These are phyloP conservation scores for Lantana camara DNA, from an alignment of 257 asterid genomes.

Conservation along the genomic window DNA sequence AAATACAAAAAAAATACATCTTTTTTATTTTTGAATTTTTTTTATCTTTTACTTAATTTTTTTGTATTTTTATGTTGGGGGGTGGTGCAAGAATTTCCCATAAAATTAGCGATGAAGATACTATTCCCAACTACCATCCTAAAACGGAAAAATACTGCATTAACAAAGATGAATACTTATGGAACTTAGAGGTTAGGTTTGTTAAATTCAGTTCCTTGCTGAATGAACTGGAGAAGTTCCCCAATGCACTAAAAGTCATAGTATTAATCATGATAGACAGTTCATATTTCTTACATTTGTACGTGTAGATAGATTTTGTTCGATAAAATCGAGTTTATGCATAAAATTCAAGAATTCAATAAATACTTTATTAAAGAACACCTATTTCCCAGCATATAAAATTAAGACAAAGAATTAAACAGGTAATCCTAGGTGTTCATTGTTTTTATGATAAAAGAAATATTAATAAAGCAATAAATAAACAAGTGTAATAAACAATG, in stretches of 20 bases:
- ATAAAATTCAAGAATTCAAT: no score
- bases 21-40: no score
- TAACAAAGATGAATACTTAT: conserved; percentile 12
- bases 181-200: background rate
- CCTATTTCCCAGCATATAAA: no score
- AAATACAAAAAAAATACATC: no score
- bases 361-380: no score
- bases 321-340: background rate
- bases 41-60: no score
- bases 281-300: background rate
- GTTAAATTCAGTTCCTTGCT: background rate
- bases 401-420: no score
- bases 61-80: no score
- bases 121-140: conserved; percentile 7
- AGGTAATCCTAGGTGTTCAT: no score
- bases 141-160: no score
- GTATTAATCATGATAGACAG: background rate
- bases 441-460: no score
- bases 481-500: background rate
- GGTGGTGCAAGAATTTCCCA: no score
- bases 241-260: background rate
- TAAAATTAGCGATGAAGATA: background rate
- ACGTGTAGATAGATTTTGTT: background rate
- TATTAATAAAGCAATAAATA: background rate
- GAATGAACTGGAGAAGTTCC: conserved; percentile 1